Conservation (phyloP, 805 yeast species). For the Starmerella ratchasimensis region DNA sequence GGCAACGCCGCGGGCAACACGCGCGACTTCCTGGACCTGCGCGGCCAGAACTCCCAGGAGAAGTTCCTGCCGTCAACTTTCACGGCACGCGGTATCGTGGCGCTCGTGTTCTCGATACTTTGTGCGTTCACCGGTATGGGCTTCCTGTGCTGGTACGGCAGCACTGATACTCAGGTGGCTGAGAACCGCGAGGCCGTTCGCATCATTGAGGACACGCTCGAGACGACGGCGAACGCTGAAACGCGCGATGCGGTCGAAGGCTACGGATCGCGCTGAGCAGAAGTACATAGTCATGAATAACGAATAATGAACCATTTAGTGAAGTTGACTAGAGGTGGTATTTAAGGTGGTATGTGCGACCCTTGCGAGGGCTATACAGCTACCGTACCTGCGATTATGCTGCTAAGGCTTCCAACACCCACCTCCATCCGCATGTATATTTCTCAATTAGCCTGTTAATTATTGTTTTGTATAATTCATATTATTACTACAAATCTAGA, state of each 20-base stretch:
- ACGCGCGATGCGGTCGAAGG: slow-evolving; percentile 3
- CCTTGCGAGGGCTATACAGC: no score
- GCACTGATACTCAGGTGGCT: slow-evolving; percentile 42
- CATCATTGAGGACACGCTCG: slow-evolving; percentile 10
- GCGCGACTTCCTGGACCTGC: slow-evolving; percentile 46
- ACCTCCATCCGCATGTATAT: no score
- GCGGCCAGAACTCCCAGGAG: slow-evolving; percentile 61
- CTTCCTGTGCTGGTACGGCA: slow-evolving; percentile 70
- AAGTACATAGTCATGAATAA: neutral
- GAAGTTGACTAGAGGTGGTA: neutral
- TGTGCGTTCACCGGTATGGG: slow-evolving; percentile 74
- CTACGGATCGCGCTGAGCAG: neutral
- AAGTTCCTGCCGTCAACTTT: slow-evolving; percentile 68
- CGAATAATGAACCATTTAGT: neutral
- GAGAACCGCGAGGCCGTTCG: slow-evolving; percentile 15
- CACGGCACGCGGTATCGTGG: slow-evolving; percentile 90
- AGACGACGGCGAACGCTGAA: slow-evolving; percentile 4
- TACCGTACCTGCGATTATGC: no score
- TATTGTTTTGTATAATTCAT: no score
- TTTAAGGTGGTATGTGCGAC: no score
- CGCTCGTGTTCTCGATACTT: slow-evolving; percentile 77
- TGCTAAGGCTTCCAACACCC: no score
- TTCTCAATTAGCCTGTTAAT: no score
- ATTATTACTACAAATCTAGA: no score
- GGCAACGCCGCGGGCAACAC: slow-evolving; percentile 90